phyloP scores from a whole-genome alignment of 345 rosid species.

The Stellera chamaejasme region DNA sequence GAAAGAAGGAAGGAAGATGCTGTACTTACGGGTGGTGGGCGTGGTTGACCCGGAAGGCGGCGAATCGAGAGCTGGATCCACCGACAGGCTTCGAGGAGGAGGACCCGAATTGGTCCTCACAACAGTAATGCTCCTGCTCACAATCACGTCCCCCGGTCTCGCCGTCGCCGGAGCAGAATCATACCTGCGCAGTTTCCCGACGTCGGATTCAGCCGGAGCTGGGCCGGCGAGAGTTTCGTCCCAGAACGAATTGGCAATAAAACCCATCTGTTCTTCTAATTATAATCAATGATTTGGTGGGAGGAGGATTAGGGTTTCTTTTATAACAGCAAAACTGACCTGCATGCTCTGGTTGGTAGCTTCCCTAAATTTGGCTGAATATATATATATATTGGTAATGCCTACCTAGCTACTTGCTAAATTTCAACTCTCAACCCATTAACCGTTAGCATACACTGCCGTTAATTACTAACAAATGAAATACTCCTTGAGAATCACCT shows the following conservation, averaged over 20 bases:
- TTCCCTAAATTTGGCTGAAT: conserved; percentile 13
- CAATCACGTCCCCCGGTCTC: conserved; percentile 9
- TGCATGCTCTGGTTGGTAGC: background rate
- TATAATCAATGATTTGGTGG: background rate
- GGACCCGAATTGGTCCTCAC: conserved; percentile 25
- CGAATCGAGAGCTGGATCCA: conserved; percentile 28
- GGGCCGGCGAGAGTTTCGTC: conserved; percentile 96
- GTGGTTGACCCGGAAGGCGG: conserved; percentile 32
- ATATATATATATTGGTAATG: no score
- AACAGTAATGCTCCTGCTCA: conserved; percentile 63
- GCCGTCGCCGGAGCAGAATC: conserved; percentile 38
- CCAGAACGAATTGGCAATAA: conserved; percentile 82
- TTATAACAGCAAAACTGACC: conserved; percentile 12
- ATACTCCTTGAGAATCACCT: no score
- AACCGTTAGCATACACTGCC: no score
- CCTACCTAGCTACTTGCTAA: conserved; percentile 15
- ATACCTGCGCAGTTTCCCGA: conserved; percentile 46
- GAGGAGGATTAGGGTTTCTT: conserved; percentile 19
- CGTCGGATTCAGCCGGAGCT: conserved; percentile 51
- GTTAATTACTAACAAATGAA: no score
- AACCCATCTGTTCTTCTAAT: conserved; percentile 38
- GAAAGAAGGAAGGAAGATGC: background rate
- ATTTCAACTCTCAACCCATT: no score
- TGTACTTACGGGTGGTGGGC: conserved; percentile 43
- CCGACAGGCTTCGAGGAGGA: conserved; percentile 25